Evolutionary conservation across 768 basidiomycete genomes (phyloP), one percentile per base, ranked within the genome.

Genomic region (Mrakia frigida): DNA sequence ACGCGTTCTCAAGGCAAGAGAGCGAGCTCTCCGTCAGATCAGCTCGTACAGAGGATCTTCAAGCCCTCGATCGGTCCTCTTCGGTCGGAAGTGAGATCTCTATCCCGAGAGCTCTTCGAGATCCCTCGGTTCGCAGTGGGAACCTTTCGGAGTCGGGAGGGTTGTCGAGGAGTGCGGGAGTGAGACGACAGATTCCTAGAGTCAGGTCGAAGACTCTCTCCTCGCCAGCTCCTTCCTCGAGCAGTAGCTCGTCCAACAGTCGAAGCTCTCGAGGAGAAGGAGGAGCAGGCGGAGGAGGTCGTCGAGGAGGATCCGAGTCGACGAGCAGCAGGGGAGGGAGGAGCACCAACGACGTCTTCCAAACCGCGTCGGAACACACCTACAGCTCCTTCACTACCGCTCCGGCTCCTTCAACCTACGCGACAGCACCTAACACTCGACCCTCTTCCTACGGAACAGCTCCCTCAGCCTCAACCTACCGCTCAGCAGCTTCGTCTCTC

Each of bases 391-490:
- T 39, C 23, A n/a, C 35, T 37, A 39, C 65, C 14, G 65, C 65
- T 21, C 25, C 37, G 6, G 37, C 37, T 23, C 18, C 65, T 14
- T 68, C 37, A 3, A 68, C 37, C 35, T 68, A 68, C 65, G 65
- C 65, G 11, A 68, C 65, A 6, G 65, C 65, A 1, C 65, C 35
- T 25, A 68, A 7, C 31, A 68, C 25, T 16, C 25, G 65, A 13
- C 65, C 65, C 14, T 68, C 65, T 9, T 68, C 65, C 35, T 68
- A 68, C 23, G 37, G 37, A n/a, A 68, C 65, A n/a, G 65, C 65
- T 68, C 65, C 65, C 6, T 68, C 65, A 11, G 65, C 65, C 37
- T n/a, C 65, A 6, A 68, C 65, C 5, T 68, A 68, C 16, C 65
- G 65, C 25, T 39, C 65, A 39, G 35, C 65, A 39, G 37, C 65